Evolutionary conservation across 2,329 filamentous ascomycete genomes (phyloP).

Genomic region (Verticillium longisporum): DNA sequence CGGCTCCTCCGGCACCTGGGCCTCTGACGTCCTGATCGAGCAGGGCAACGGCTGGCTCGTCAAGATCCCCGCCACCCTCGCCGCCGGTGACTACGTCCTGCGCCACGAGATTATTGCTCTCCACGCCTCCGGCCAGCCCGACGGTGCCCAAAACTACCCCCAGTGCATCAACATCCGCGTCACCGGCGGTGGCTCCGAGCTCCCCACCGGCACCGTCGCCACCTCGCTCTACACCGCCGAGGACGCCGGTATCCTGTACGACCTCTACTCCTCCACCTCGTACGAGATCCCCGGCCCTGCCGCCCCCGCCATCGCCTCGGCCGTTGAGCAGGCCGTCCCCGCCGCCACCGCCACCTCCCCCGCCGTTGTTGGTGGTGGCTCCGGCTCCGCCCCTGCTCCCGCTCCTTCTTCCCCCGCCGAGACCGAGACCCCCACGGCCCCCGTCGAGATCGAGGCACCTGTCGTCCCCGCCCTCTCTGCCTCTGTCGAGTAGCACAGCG

Average conservation of each 20-base stretch:
- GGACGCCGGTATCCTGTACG: slow-evolving; percentile 27
- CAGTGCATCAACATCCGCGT: slow-evolving; percentile 44
- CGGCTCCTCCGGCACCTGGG: slow-evolving; percentile 48
- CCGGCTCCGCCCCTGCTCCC: slow-evolving; percentile 2
- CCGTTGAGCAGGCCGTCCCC: slow-evolving; percentile 1
- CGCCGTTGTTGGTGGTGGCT: not conserved
- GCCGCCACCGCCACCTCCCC: not conserved
- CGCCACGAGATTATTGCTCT: slow-evolving; percentile 50
- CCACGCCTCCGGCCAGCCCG: slow-evolving; percentile 34
- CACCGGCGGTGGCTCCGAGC: slow-evolving; percentile 27
- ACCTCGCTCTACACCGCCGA: slow-evolving; percentile 26
- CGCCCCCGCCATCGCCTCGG: slow-evolving; percentile 4
- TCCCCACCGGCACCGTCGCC: slow-evolving; percentile 21
- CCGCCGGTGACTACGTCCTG: slow-evolving; percentile 46
- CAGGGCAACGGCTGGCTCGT: slow-evolving; percentile 40
- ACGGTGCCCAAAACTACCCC: slow-evolving; percentile 42
- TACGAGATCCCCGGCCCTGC: slow-evolving; percentile 25
- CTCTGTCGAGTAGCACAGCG: slow-evolving; percentile 6
- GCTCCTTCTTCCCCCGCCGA: slow-evolving; percentile 16
- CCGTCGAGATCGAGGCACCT: slow-evolving; percentile 8
- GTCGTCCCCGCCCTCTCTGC: slow-evolving; percentile 12
- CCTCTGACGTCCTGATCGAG: slow-evolving; percentile 41
- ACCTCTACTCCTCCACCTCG: slow-evolving; percentile 21
- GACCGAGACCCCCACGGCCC: slow-evolving; percentile 8
- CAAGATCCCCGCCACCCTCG: slow-evolving; percentile 37